Evolutionary conservation across 31 red algal species (phyloP).

Genomic region (Porphyra umbilicalis): DNA sequence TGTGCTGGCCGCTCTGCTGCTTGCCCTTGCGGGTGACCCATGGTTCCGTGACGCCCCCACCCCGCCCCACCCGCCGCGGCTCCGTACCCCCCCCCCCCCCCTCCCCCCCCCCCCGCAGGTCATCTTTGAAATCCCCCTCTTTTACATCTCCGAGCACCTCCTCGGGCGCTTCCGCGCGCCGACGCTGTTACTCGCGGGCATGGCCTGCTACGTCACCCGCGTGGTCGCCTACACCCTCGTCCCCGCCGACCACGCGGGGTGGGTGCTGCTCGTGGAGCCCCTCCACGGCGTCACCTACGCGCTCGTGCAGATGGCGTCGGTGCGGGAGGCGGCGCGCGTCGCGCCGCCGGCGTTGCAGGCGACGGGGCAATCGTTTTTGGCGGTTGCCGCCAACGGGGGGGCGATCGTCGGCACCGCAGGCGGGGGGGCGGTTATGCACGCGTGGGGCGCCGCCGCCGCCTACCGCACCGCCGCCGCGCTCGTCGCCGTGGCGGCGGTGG

Average conservation of each 20-base stretch:
- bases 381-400: background rate
- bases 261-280: constrained; percentile 51
- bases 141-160: constrained; percentile 26
- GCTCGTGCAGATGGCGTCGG: constrained; percentile 25
- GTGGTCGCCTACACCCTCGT: constrained; percentile 41
- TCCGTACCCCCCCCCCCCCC: no score
- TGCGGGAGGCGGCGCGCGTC: constrained; percentile 30
- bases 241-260: constrained; percentile 18
- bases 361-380: constrained; percentile 33
- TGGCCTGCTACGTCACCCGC: constrained; percentile 22
- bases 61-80: no score
- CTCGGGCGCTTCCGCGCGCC: constrained; percentile 20
- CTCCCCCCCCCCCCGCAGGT: background rate
- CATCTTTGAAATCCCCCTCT: constrained; percentile 63
- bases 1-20: no score
- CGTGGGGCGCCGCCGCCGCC: background rate
- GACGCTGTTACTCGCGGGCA: constrained; percentile 29
- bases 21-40: no score
- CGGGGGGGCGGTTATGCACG: background rate
- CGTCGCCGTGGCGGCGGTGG: background rate
- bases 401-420: background rate
- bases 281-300: constrained; percentile 66
- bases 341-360: constrained; percentile 25
- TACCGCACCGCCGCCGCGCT: background rate
- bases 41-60: no score